Percentiles rank a stretch among this genome's conserved stretches.
Conservation (phyloP, 345 rosid species). For the Schrenkiella parvula region DNA sequence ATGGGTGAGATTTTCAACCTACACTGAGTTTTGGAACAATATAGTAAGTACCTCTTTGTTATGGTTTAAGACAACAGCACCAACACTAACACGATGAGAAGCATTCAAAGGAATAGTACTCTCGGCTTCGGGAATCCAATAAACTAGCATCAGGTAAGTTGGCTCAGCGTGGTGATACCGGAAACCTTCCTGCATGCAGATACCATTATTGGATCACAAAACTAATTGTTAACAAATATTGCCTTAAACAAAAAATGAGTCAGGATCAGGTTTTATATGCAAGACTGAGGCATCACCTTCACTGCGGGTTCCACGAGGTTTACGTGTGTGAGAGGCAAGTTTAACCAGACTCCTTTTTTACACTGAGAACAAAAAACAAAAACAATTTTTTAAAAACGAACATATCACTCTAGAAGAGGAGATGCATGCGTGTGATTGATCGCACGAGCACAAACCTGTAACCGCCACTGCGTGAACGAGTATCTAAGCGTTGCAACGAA, state of each 20-base stretch:
- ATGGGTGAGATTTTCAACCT: not conserved
- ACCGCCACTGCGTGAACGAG: constrained; percentile 50
- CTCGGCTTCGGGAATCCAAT: constrained; percentile 66
- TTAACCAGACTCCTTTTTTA: constrained; percentile 78
- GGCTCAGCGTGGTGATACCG: constrained; percentile 81
- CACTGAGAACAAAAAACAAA: constrained; percentile 42
- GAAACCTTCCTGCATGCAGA: constrained; percentile 67
- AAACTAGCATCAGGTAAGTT: constrained; percentile 70
- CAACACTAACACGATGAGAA: constrained; percentile 64
- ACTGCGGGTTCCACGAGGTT: constrained; percentile 69
- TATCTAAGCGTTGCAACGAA: constrained; percentile 41
- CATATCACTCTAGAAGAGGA: not conserved
- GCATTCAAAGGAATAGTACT: constrained; percentile 77
- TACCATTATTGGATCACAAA: no score
- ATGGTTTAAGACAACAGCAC: constrained; percentile 68
- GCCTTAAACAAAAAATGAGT: not conserved
- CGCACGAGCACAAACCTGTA: constrained; percentile 37
- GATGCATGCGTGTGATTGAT: not conserved
- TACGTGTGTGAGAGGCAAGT: constrained; percentile 53
- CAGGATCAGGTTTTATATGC: not conserved
- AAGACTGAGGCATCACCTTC: constrained; percentile 43
- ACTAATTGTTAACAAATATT: no score
- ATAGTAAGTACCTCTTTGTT: constrained; percentile 55
- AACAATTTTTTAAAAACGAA: not conserved
- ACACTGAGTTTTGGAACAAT: not conserved